Evolutionary conservation across 345 rosid species (phyloP), one percentile per base, ranked within the genome.

Genomic region (Firmiana major): DNA sequence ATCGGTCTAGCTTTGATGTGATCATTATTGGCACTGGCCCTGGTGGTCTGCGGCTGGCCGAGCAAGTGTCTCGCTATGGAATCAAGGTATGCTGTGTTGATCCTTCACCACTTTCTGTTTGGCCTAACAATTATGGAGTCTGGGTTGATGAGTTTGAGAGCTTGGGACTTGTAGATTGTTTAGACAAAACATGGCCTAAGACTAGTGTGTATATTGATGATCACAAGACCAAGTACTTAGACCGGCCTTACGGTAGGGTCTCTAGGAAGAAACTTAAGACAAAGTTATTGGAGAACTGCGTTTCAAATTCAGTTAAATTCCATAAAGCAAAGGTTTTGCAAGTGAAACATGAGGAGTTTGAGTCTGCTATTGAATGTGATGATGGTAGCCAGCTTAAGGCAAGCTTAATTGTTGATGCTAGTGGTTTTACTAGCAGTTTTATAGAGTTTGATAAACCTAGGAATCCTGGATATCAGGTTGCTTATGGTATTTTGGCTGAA

Each of bases 101-200:
- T 81, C 88, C 92, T 60, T 89, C 90, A 26, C 92, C 91, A 6
- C 91, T 90, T 70, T 85, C 91, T 42, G 12, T 53, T 71, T 87
- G 91, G 92, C 85, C 92, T 62, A 85, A 84, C 64, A 91, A 89
- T 75, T 91, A 89, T 68, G 94, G 94, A 51, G 87, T 81, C 8
- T 91, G 92, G 94, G 92, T 89, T 21, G 94, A 89, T 75, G 94
- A 91, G 85, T 83, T 91, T 76, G 89, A 89, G 79, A 67, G 69
- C 59, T 71, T 91, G 78, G 90, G 85, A 45, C 85, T 91, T 28
- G 80, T 7, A 17, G 91, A 88, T 65, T 89, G 90, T 78, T 64
- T 89, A 74, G 90, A 91, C 79, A 84, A 81, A 73, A 85, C 81
- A 19, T 89, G 94, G 94, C 80, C 87, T 3, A 78, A 85, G 86